Base-by-base conservation (phyloP, 169 alveolate species). In the Plasmodium relictum region DNA sequence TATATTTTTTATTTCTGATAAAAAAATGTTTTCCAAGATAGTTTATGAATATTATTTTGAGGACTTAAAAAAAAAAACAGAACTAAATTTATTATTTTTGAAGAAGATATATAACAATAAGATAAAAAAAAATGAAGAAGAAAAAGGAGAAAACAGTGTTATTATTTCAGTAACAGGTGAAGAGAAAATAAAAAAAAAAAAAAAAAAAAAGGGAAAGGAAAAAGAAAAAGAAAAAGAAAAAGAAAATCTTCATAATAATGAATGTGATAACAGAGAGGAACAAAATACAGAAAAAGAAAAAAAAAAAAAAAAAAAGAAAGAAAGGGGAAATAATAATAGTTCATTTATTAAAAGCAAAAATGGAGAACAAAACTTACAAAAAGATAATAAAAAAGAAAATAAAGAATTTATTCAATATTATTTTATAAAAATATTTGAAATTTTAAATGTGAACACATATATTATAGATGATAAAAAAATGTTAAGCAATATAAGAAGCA, bases 391-490 rank as follows among this genome's bases (percentile, higher is more conserved):
- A 52, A 5, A 22, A 7, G 41, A 48, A 9, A 12, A 26, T 26
- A 5, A 0, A 8, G 10, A 56, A 6, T 66, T 69, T 18, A 22
- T 59, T 14, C 50, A 54, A 5, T 31, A 52, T 39, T 72, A 68
- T 72, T 61, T 83, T 24, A 10, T 52, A 26, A 83, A 68, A 62
- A 8, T 83, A 14, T 83, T 83, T 59, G 68, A 83, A 18, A 52
- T 68, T 7, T 68, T 83, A 12, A 61, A 59, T 16, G 9, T 31
- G 16, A 0, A 20, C 0, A 83, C 66, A 0, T 83, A 69, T 10
- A 54, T 83, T 37, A 8, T 83, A 31, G 91, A 83, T 39, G 73
- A 83, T 37, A 48, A 14, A 20, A 14, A 52, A 3, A 45, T 68
- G 9, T n/a, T 72, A 37, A 72, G 54, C 6, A 68, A 24, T 8